Base-by-base conservation (phyloP, 2,329 filamentous ascomycete species). In the Paraphoma sp. region DNA sequence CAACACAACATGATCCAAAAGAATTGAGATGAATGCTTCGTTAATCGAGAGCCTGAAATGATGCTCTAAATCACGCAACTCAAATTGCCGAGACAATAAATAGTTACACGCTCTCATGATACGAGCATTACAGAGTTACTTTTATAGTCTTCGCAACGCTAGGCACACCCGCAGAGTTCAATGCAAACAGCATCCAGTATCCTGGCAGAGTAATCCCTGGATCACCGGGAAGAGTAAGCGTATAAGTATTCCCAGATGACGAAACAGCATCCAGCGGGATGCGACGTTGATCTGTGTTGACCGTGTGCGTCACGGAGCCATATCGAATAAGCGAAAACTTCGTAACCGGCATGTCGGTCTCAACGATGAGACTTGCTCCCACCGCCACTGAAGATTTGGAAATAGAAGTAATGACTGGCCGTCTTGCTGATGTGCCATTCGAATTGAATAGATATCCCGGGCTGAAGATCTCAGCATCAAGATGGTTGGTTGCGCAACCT, bases 281-380 rank as follows among this genome's bases (percentile, higher is more conserved):
- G 6, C 84, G 79, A 18, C 85, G 71, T 74, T 87, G 84, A 67
- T 87, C 85, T 0, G 81, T 87, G 63, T 87, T 84, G 47, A 86
- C 79, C 1, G 83, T 80, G 65, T 87, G 84, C 0, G 85, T 87
- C 3, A 75, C 74, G 2, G 76, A 79, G 1, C 83, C 80, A 45
- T 80, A 77, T 7, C 85, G 77, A 30, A 87, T 69, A 14, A 87
- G 67, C 0, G 79, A 75, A 36, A 80, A 79, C 3, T 68, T 74
- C 23, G 23, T 23, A 5, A 23, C 23, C 23, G 23, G 23, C 23
- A 23, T 23, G 23, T 23, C 23, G 23, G 5, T 23, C 23, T 23
- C 23, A 23, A 23, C 23, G 23, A 23, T 23, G 3, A 23, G 23
- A 23, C 23, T 23, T 23, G 23, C 23, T 70, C 0, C 64, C 53